Conservation (phyloP, 768 basidiomycete species). For the Boletellus emodensis region DNA sequence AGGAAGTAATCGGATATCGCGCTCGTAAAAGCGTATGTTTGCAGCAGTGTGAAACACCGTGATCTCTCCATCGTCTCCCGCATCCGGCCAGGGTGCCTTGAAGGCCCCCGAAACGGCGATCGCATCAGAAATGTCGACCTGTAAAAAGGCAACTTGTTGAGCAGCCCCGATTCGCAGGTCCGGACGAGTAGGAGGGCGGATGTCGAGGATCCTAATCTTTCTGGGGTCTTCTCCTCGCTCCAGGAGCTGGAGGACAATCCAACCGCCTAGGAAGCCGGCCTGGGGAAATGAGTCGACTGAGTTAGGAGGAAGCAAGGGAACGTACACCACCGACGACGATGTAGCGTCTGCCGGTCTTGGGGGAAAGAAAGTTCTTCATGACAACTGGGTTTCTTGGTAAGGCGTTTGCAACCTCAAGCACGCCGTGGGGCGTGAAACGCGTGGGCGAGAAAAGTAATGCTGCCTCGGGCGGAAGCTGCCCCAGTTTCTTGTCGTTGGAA, state of each 20-base stretch:
- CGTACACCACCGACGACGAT: slow-evolving; percentile 73
- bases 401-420: slow-evolving; percentile 36
- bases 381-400: slow-evolving; percentile 35
- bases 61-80: slow-evolving; percentile 30
- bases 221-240: slow-evolving; percentile 67
- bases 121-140: slow-evolving; percentile 55
- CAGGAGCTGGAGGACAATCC: slow-evolving; percentile 68
- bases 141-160: slow-evolving; percentile 51
- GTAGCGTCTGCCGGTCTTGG: slow-evolving; percentile 69
- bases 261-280: slow-evolving; percentile 76
- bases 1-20: slow-evolving; percentile 44
- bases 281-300: slow-evolving; percentile 21
- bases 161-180: slow-evolving; percentile 54
- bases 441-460: slow-evolving; percentile 44
- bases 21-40: slow-evolving; percentile 76
- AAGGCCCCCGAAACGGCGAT: slow-evolving; percentile 58
- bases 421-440: slow-evolving; percentile 44
- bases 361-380: slow-evolving; percentile 49
- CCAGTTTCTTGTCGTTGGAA: slow-evolving; percentile 53
- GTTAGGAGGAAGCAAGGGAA: slow-evolving; percentile 7
- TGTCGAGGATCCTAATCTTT: slow-evolving; percentile 63
- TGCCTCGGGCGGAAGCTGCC: slow-evolving; percentile 45
- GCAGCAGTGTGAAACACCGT: slow-evolving; percentile 78
- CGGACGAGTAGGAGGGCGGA: slow-evolving; percentile 54
- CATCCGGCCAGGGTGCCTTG: slow-evolving; percentile 55